These are phyloP conservation scores for Leucocoprinus leucothites DNA, from an alignment of 768 basidiomycete genomes.

Conservation along the genomic window DNA sequence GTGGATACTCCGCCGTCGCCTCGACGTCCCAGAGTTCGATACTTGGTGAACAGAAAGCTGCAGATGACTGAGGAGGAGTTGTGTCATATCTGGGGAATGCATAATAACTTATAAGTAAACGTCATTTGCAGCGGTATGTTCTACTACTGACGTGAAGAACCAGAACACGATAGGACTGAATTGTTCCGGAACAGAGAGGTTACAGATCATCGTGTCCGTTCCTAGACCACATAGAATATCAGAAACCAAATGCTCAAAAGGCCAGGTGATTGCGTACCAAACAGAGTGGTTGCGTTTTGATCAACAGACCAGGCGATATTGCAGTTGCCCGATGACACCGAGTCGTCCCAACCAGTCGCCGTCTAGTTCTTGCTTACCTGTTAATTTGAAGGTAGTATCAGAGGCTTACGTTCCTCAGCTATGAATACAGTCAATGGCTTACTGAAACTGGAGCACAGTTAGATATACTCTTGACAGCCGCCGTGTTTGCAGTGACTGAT, in stretches of 20 bases:
- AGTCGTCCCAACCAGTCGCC: slow-evolving; percentile 42
- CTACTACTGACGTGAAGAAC: slow-evolving; percentile 50
- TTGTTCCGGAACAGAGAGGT: slow-evolving; percentile 22
- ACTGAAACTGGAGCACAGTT: slow-evolving; percentile 40
- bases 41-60: slow-evolving; percentile 44
- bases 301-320: slow-evolving; percentile 36
- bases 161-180: slow-evolving; percentile 54
- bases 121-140: too few species aligned
- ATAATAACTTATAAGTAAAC: too few species aligned
- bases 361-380: slow-evolving; percentile 36
- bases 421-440: slow-evolving; percentile 8
- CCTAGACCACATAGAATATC: slow-evolving; percentile 21
- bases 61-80: slow-evolving; percentile 31
- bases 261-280: slow-evolving; percentile 34
- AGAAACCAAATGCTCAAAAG: too few species aligned
- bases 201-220: slow-evolving; percentile 27
- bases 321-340: slow-evolving; percentile 37
- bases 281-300: slow-evolving; percentile 35
- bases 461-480: slow-evolving; percentile 42
- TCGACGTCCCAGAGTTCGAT: slow-evolving; percentile 43
- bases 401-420: background rate
- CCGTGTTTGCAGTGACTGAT: slow-evolving; percentile 45
- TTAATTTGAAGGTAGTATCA: background rate
- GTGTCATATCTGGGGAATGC: slow-evolving; percentile 31
- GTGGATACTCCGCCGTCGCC: slow-evolving; percentile 42